A percentile compares a stretch with the other conserved stretches of the same genome.
Evolutionary conservation across 495 filamentous ascomycete genomes (phyloP).

Genomic region (Aspergillus baeticus): DNA sequence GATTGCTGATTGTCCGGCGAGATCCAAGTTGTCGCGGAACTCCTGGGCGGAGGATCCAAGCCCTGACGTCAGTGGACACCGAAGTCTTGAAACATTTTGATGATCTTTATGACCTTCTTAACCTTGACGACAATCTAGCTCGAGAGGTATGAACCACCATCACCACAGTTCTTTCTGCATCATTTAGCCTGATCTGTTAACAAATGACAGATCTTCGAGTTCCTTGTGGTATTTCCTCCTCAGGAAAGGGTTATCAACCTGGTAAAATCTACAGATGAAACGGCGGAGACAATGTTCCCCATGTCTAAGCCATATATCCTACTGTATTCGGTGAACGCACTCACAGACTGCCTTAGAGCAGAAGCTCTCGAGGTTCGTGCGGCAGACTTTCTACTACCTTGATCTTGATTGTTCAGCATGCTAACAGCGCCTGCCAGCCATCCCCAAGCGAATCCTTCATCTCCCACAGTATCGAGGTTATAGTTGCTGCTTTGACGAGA

Average conservation of each 20-base stretch:
- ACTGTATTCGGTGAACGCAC: constrained; percentile 68
- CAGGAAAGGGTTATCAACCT: constrained; percentile 59
- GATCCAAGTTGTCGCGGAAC: constrained; percentile 38
- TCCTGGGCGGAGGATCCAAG: constrained; percentile 27
- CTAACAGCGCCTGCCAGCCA: constrained; percentile 22
- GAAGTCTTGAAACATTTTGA: constrained; percentile 85
- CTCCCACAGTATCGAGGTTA: constrained; percentile 40
- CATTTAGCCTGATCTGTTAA: not conserved
- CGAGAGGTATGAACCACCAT: constrained; percentile 49
- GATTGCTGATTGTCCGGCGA: constrained; percentile 57
- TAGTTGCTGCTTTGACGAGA: constrained; percentile 41
- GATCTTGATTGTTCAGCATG: not conserved
- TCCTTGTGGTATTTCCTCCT: constrained; percentile 70
- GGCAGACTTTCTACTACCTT: not conserved
- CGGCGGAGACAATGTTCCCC: constrained; percentile 63
- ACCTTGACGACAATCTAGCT: constrained; percentile 71
- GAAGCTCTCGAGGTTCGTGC: constrained; percentile 39
- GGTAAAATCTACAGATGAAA: constrained; percentile 52
- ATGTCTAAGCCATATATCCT: constrained; percentile 68
- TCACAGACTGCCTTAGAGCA: constrained; percentile 52
- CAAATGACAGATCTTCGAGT: constrained; percentile 63
- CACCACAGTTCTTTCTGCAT: not conserved
- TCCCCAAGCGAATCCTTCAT: constrained; percentile 38
- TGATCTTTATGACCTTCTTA: constrained; percentile 78
- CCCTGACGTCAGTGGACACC: constrained; percentile 57